These are phyloP conservation scores for Patellifolia procumbens DNA, from an alignment of 179 eudicot genomes.

Conservation along the genomic window DNA sequence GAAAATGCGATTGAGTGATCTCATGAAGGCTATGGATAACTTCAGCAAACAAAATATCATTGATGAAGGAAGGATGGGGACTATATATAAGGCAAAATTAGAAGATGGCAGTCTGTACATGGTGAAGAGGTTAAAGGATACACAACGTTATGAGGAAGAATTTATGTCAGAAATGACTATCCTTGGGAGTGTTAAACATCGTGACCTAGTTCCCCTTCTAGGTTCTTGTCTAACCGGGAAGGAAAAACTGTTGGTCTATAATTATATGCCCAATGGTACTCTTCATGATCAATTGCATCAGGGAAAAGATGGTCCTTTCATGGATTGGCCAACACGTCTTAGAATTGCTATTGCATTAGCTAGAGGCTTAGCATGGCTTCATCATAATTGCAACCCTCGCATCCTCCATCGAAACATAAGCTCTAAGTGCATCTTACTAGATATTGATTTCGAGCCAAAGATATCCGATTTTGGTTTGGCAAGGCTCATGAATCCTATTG, in stretches of 20 bases:
- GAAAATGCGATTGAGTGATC: slow-evolving; percentile 72
- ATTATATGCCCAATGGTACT: slow-evolving; percentile 67
- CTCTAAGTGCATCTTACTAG: slow-evolving; percentile 74
- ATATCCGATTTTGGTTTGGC: slow-evolving; percentile 86
- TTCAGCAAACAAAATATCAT: slow-evolving; percentile 70
- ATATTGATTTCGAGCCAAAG: slow-evolving; percentile 61
- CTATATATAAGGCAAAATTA: slow-evolving; percentile 63
- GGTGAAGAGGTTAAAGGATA: slow-evolving; percentile 71
- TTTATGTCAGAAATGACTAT: slow-evolving; percentile 72
- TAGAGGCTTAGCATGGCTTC: slow-evolving; percentile 83
- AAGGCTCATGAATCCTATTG: slow-evolving; percentile 80
- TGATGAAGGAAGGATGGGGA: slow-evolving; percentile 66
- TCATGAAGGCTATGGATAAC: slow-evolving; percentile 77
- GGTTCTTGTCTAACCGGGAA: slow-evolving; percentile 76
- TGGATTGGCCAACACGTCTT: slow-evolving; percentile 75
- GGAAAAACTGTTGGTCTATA: slow-evolving; percentile 69
- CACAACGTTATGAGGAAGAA: slow-evolving; percentile 69
- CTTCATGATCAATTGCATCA: slow-evolving; percentile 60
- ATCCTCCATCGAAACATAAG: slow-evolving; percentile 76
- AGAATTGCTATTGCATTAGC: slow-evolving; percentile 75
- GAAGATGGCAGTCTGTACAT: slow-evolving; percentile 63
- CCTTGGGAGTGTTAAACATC: slow-evolving; percentile 63
- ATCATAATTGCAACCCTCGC: slow-evolving; percentile 81
- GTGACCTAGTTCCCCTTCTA: slow-evolving; percentile 66
- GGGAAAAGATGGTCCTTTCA: slow-evolving; percentile 28